Conservation (phyloP, 495 filamentous ascomycete species). For the Aspergillus steynii region DNA sequence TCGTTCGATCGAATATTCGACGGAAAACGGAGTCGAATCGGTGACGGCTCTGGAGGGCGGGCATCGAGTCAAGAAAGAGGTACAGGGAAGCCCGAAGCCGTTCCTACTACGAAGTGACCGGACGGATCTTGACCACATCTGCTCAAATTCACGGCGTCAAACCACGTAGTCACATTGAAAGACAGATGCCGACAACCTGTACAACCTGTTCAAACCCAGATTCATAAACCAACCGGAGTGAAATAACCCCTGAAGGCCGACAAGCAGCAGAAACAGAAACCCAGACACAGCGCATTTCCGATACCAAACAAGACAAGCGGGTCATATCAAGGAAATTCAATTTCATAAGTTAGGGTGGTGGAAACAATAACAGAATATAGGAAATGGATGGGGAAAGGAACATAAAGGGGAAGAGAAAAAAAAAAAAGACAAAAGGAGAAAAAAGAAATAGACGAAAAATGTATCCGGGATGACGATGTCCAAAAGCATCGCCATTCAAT, state of each 20-base stretch:
- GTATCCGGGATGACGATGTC: slow-evolving; percentile 20
- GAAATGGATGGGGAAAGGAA: slow-evolving; percentile 5
- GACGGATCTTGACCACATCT: background rate
- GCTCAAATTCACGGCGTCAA: background rate
- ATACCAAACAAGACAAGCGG: background rate
- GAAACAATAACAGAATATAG: slow-evolving; percentile 1
- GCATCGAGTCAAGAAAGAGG: no score
- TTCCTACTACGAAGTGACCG: no score
- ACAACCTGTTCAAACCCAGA: background rate
- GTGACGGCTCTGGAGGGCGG: no score
- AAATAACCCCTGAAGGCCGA: background rate
- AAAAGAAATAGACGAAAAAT: slow-evolving; percentile 20
- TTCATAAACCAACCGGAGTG: background rate
- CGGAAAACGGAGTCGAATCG: background rate
- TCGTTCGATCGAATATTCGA: background rate
- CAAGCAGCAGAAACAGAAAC: background rate
- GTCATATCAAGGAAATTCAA: slow-evolving; percentile 8
- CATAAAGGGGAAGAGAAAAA: background rate
- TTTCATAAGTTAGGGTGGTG: slow-evolving; percentile 7
- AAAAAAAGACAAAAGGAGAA: slow-evolving; percentile 20
- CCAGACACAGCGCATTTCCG: background rate
- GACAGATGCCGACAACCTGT: background rate
- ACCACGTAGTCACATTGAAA: background rate
- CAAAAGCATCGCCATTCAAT: slow-evolving; percentile 28
- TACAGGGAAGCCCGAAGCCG: no score